A percentile compares a stretch with the other conserved stretches of the same genome.
These are phyloP conservation scores for Turnera subulata DNA, from an alignment of 345 rosid genomes.

Conservation along the genomic window DNA sequence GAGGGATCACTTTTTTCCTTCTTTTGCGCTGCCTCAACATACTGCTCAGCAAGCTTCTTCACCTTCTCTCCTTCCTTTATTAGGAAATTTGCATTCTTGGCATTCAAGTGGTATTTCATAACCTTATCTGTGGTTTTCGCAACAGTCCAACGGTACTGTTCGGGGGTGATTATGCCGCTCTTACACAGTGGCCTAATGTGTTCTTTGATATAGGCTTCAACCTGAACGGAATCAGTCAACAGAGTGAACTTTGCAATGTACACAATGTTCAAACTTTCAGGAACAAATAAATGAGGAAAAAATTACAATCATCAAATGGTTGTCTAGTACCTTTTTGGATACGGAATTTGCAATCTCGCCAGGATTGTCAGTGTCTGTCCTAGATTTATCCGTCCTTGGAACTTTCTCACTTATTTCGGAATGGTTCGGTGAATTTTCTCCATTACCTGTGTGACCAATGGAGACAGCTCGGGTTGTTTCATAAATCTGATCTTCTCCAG, in stretches of 20 bases:
- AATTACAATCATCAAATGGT: not conserved
- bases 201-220: constrained; percentile 91
- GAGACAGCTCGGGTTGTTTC: constrained; percentile 21
- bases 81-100: constrained; percentile 80
- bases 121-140: constrained; percentile 81
- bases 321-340: constrained; percentile 54
- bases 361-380: constrained; percentile 30
- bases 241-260: constrained; percentile 6
- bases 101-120: constrained; percentile 81
- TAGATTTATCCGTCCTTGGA: constrained; percentile 34
- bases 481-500: constrained; percentile 16
- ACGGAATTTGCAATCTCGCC: constrained; percentile 36
- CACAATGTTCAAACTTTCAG: not conserved
- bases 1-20: constrained; percentile 38
- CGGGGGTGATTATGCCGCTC: constrained; percentile 75
- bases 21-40: constrained; percentile 68
- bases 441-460: constrained; percentile 27
- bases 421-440: constrained; percentile 27
- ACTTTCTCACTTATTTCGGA: constrained; percentile 32
- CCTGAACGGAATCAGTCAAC: constrained; percentile 37
- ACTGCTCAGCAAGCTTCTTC: constrained; percentile 94
- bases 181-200: constrained; percentile 93
- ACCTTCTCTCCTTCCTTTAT: constrained; percentile 98
- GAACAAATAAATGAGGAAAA: no score
- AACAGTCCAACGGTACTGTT: constrained; percentile 91